Evolutionary conservation across 192 early-diverging fungal species (phyloP).

Genomic region (Ambispora gerdemannii): DNA sequence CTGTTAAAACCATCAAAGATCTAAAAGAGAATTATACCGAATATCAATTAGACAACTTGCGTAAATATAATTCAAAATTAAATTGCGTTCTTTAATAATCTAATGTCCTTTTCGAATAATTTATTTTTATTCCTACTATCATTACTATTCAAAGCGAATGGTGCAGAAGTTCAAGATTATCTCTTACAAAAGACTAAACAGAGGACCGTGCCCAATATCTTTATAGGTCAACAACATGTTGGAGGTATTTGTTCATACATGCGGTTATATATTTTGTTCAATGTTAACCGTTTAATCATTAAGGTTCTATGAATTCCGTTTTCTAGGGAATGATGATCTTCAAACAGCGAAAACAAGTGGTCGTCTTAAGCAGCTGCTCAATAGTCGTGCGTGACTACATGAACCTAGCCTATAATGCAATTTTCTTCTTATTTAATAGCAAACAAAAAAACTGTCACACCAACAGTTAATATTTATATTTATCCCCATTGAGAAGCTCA

Average conservation of each 20-base stretch:
- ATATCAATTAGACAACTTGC: not conserved
- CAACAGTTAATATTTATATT: too few species aligned
- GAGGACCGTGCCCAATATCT: constrained; percentile 10
- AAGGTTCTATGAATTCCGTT: not conserved
- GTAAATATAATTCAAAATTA: not conserved
- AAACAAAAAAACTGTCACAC: too few species aligned
- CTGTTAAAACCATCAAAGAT: not conserved
- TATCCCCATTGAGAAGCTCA: too few species aligned
- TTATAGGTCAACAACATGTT: not conserved
- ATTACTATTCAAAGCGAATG: too few species aligned
- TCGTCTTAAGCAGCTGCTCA: not conserved
- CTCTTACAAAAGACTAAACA: not conserved
- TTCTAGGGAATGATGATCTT: not conserved
- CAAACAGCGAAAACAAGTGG: not conserved
- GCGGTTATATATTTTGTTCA: not conserved
- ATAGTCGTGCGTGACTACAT: not conserved
- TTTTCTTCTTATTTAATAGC: too few species aligned
- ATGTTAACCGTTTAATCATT: not conserved
- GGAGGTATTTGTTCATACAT: constrained; percentile 11
- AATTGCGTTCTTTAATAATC: not conserved
- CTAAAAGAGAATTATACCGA: not conserved
- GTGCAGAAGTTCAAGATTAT: constrained; percentile 1
- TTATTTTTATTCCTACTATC: too few species aligned
- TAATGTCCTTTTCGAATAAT: not conserved
- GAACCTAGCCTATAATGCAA: too few species aligned